Conservation (phyloP, 2,329 filamentous ascomycete genomes). For the Fusarium sp. region DNA sequence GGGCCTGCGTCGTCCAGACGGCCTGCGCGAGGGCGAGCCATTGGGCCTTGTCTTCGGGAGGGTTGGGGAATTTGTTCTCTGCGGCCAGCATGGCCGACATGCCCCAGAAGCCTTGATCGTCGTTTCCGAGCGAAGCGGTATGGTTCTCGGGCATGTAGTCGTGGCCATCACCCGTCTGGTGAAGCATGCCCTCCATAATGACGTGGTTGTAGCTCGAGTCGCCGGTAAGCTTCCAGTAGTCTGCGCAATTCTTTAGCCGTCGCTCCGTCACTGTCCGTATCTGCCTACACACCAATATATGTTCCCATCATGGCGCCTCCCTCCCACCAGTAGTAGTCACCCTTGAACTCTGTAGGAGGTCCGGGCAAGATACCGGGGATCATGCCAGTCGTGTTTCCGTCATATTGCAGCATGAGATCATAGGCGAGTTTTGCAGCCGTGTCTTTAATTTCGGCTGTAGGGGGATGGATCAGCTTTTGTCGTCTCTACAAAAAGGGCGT, state of each 20-base stretch:
- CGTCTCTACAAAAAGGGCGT: neutral
- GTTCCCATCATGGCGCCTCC: constrained; percentile 76
- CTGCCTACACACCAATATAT: constrained; percentile 60
- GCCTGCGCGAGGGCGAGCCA: constrained; percentile 77
- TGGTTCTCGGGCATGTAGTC: constrained; percentile 73
- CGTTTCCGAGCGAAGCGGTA: constrained; percentile 72
- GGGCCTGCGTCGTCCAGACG: constrained; percentile 74
- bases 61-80: constrained; percentile 73
- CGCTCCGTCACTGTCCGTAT: fast-evolving
- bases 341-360: constrained; percentile 59
- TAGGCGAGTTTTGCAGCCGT: constrained; percentile 62
- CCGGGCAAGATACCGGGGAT: constrained; percentile 69
- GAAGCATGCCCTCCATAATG: constrained; percentile 67
- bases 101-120: constrained; percentile 79
- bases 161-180: constrained; percentile 67
- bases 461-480: fast-evolving
- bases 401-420: constrained; percentile 64
- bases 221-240: constrained; percentile 78
- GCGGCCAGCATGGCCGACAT: constrained; percentile 76
- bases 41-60: constrained; percentile 63
- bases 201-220: constrained; percentile 72
- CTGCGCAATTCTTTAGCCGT: constrained; percentile 12
- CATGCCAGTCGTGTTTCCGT: constrained; percentile 63
- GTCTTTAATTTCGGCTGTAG: constrained; percentile 58
- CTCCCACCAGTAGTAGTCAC: constrained; percentile 82